Base-by-base conservation (phyloP, 2,329 filamentous ascomycete species). In the Teratosphaeria destructans region DNA sequence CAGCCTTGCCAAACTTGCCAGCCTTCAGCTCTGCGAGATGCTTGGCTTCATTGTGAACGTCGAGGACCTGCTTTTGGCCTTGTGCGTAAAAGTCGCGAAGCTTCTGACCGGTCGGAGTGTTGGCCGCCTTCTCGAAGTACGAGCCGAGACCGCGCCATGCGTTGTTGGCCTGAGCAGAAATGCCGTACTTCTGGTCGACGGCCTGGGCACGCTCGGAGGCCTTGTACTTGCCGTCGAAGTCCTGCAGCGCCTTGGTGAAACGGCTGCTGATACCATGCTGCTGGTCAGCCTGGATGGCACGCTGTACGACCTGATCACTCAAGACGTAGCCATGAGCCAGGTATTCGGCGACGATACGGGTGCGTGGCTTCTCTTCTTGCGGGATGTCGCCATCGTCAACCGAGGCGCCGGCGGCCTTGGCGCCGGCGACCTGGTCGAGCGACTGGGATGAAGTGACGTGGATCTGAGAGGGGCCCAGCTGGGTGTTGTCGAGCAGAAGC, bases 311-410 rank as follows among this genome's bases (percentile, higher is more conserved):
- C 59, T 82, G 79, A 71, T 88, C 86, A 62, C 83, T 91, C 65
- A 97, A 81, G 47, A 86, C 83, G 78, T 99, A 99, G 67, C 94
- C 94, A 70, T 96, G 90, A 11, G 94, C 92, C 37, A 99, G 87
- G 76, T 97, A 96, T 79, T 99, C 94, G 65, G 94, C 94, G 56
- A 96, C 76, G 74, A 99, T 96, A 69, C 94, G 90, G 49, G 89
- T 85, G 69, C 92, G 88, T 16, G 94, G 94, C 82, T 99, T 99
- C 80, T 97, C 91, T 77, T 99, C 94, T 73, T 99, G 94, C 14
- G 87, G 85, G 68, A 97, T 86, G 67, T 91, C 84, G 68, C 90
- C 80, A 66, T 82, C 81, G 47, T 78, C 75, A 61, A 80, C 78
- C 61, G 78, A 79, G 39, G 78, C 74, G 62, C 80, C 79, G 55